Evolutionary conservation across 768 basidiomycete species (phyloP).

Genomic region (Cyclocybe aegerita): DNA sequence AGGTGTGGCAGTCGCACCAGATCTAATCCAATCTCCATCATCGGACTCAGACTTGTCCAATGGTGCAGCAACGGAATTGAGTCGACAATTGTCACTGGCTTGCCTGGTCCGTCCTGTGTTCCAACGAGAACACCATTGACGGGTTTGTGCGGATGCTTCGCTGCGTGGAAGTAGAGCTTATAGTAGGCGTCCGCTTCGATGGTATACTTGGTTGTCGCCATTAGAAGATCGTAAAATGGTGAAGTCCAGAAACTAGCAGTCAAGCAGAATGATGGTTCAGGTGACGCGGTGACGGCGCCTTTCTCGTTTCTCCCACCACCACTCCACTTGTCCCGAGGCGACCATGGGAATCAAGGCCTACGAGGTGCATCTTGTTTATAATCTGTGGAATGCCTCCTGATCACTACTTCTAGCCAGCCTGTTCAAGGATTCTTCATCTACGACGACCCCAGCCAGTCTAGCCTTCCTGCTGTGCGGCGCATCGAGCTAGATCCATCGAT

Average conservation of each 20-base stretch:
- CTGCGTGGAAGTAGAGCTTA: conserved; percentile 76
- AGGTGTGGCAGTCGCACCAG: conserved; percentile 43
- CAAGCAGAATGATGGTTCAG: no score
- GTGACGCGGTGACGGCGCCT: no score
- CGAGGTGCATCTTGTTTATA: no score
- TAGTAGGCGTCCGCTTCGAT: conserved; percentile 64
- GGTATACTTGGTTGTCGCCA: conserved; percentile 40
- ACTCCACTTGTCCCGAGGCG: no score
- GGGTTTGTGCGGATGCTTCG: conserved; percentile 73
- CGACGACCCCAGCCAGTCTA: conserved; percentile 10
- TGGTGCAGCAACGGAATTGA: conserved; percentile 79
- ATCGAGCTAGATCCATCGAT: neutral
- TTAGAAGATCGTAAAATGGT: neutral
- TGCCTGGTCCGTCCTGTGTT: conserved; percentile 27
- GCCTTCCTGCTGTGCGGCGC: conserved; percentile 9
- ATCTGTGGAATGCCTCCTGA: no score
- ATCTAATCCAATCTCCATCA: conserved; percentile 86
- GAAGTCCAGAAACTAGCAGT: no score
- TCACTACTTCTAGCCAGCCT: conserved; percentile 5
- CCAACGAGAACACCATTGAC: conserved; percentile 82
- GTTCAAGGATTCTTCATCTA: conserved; percentile 20
- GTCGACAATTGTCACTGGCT: conserved; percentile 53
- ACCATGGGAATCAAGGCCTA: no score
- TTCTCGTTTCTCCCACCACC: no score
- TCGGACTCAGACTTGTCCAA: conserved; percentile 81